A percentile compares a stretch with the other conserved stretches of the same genome.
Conservation (phyloP, 176 grass and related monocot genomes). For the Hsuehochloa calcarea region DNA sequence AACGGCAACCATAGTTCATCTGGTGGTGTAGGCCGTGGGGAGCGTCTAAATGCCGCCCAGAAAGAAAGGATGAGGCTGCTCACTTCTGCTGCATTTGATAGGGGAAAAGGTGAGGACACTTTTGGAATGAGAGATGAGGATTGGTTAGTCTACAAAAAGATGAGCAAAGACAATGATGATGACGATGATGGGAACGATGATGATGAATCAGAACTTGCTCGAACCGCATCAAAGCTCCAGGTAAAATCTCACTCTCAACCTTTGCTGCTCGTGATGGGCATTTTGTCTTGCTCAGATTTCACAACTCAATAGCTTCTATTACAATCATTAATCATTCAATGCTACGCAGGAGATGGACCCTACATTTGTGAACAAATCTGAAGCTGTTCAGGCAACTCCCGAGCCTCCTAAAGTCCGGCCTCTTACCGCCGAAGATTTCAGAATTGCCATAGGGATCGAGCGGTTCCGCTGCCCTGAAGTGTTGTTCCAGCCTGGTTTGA, state of each 20-base stretch:
- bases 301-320: slow-evolving; percentile 5
- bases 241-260: slow-evolving; percentile 25
- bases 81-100: slow-evolving; percentile 88
- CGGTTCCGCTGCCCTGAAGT: slow-evolving; percentile 84
- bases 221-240: slow-evolving; percentile 73
- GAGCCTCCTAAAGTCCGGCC: slow-evolving; percentile 49
- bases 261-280: not conserved
- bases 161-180: slow-evolving; percentile 90
- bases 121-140: slow-evolving; percentile 91
- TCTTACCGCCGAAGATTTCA: slow-evolving; percentile 76
- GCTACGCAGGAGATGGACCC: slow-evolving; percentile 78
- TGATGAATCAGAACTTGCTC: slow-evolving; percentile 79
- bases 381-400: slow-evolving; percentile 39
- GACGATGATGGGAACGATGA: slow-evolving; percentile 72
- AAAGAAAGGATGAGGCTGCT: slow-evolving; percentile 94
- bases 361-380: slow-evolving; percentile 64
- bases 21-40: slow-evolving; percentile 79
- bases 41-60: slow-evolving; percentile 86
- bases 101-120: slow-evolving; percentile 95
- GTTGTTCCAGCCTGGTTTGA: slow-evolving; percentile 80
- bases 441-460: slow-evolving; percentile 63
- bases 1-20: slow-evolving; percentile 68
- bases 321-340: not conserved
- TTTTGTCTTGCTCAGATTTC: slow-evolving; percentile 10
- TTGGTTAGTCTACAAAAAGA: slow-evolving; percentile 96